Evolutionary conservation across 768 basidiomycete genomes (phyloP).

Genomic region (Dioszegia hungarica): DNA sequence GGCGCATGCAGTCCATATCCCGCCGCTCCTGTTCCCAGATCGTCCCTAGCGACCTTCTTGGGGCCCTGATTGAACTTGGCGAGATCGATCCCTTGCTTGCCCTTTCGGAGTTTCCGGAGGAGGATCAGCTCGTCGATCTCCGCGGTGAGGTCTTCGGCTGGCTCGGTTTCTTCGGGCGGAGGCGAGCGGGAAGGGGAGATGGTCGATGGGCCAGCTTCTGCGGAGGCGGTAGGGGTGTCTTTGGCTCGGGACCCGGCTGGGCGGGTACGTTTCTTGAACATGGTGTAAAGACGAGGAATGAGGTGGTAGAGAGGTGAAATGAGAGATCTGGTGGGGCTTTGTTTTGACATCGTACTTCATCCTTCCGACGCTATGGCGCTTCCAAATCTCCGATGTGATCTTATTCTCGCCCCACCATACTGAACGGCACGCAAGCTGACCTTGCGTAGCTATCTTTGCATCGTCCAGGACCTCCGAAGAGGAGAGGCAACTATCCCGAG

Average conservation of each 20-base stretch:
- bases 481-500: slow-evolving; percentile 44
- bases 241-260: slow-evolving; percentile 45
- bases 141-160: slow-evolving; percentile 21
- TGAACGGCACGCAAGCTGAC: background rate
- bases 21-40: slow-evolving; percentile 5
- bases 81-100: slow-evolving; percentile 71
- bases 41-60: slow-evolving; percentile 54
- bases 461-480: slow-evolving; percentile 48
- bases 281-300: slow-evolving; percentile 4
- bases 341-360: background rate
- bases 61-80: slow-evolving; percentile 81
- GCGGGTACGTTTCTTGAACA: slow-evolving; percentile 52
- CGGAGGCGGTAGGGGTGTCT: background rate
- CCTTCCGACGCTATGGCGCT: slow-evolving; percentile 23
- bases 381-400: slow-evolving; percentile 42
- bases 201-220: slow-evolving; percentile 4
- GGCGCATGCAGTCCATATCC: slow-evolving; percentile 17
- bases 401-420: background rate
- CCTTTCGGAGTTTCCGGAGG: slow-evolving; percentile 68
- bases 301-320: background rate
- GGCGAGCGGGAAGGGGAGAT: background rate
- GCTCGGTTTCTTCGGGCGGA: background rate
- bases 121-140: slow-evolving; percentile 74
- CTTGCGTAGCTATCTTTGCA: slow-evolving; percentile 43
- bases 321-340: background rate